These are phyloP conservation scores for Dendrocalamus sinicus DNA, from an alignment of 176 grass and related monocot species.

Conservation along the genomic window DNA sequence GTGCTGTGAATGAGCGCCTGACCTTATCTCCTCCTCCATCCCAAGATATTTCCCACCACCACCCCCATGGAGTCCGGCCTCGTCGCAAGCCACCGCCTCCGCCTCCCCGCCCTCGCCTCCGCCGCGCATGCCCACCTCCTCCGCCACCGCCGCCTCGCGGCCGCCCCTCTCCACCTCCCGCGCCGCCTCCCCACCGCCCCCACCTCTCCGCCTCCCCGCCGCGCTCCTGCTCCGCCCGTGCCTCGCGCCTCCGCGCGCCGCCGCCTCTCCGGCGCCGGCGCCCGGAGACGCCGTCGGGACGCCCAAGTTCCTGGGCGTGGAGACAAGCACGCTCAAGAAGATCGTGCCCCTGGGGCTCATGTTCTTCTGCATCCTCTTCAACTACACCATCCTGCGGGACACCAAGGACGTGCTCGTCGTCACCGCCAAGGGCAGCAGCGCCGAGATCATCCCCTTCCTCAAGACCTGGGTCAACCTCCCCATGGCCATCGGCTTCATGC, in stretches of 20 bases:
- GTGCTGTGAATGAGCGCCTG: conserved; percentile 14
- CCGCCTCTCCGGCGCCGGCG: background rate
- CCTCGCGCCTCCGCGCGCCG: conserved; percentile 46
- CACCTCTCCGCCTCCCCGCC: conserved; percentile 54
- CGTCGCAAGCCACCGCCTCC: conserved; percentile 61
- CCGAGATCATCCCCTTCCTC: conserved; percentile 98
- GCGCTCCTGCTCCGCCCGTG: conserved; percentile 50
- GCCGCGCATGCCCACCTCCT: conserved; percentile 29
- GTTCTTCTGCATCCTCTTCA: conserved; percentile 99
- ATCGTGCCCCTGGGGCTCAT: conserved; percentile 89
- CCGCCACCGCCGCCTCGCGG: conserved; percentile 29
- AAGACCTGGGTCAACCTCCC: conserved; percentile 99
- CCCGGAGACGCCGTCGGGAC: background rate
- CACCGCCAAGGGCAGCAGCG: conserved; percentile 97
- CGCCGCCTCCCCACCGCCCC: background rate
- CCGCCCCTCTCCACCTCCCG: conserved; percentile 12
- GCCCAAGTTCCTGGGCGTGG: conserved; percentile 73
- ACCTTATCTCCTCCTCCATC: conserved; percentile 50
- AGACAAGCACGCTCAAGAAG: conserved; percentile 79
- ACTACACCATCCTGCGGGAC: conserved; percentile 98
- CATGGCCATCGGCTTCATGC: conserved; percentile 98
- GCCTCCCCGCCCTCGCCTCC: conserved; percentile 33
- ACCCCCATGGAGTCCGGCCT: conserved; percentile 67
- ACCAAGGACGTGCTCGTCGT: conserved; percentile 98
- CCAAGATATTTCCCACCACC: conserved; percentile 30